Evolutionary conservation across 1,284 basidiomycete genomes (phyloP), one percentile per base, ranked within the genome.

Genomic region (Lignosus rhinocerotis): DNA sequence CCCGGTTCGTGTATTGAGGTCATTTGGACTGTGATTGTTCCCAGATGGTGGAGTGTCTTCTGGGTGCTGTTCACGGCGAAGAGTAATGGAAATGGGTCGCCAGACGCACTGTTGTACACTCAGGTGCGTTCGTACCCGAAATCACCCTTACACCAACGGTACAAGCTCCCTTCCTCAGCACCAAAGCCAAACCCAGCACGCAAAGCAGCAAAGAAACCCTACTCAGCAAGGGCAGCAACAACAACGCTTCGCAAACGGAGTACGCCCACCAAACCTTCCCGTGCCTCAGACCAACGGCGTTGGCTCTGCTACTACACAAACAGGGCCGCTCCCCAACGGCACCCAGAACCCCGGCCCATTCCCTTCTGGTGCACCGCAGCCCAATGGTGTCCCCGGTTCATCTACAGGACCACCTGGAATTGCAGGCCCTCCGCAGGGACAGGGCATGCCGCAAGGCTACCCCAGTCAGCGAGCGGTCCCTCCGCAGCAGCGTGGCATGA

Each of bases 11-110:
- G 21, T 21, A n/a, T 32, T 34, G 32, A 39, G 41, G 11, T 30
- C 16, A 6, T 1, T 19, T 25, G 45, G 41, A 21, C 47, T 64
- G 6, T 14, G 36, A 12, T 14, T 39, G 36, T 19, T 43, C 39
- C 10, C 66, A 92, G 90, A 70, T 92, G 90, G 90, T 92, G 90
- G 90, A 88, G 84, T 66, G 90, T 93, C 21, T 92, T 92, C 66
- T 92, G 90, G 90, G 85, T 90, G 0, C 75, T 92, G 9, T 92
- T 92, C 69, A 82, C 84, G 11, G 88, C 89, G 47, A 92, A 91
- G 74, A 87, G 84, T 58, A 87, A 79, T 51, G 81, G 81, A 31
- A 69, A 68, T 12, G 85, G 82, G 9, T 70, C 82, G 8, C 88
- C 90, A 0, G 88, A 91, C 64, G 88, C 86, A n/a, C 63, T 89